Percentiles rank a stretch among this genome's conserved stretches.
Conservation (phyloP, 2,329 filamentous ascomycete species). For the Colletotrichum sp. region DNA sequence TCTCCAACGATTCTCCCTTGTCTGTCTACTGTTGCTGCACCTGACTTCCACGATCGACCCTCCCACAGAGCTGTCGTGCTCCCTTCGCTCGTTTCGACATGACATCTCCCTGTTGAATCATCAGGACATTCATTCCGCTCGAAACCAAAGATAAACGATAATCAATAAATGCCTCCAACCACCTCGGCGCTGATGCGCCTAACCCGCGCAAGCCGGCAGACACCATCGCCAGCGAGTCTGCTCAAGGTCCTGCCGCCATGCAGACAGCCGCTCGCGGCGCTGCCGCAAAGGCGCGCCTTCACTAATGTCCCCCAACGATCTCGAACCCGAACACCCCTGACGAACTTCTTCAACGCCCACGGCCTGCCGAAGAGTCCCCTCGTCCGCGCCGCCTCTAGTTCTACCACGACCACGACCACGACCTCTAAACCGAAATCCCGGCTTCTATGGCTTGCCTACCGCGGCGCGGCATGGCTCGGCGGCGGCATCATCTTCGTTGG, state of each 20-base stretch:
- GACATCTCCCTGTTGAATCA: not conserved
- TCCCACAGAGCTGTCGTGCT: not conserved
- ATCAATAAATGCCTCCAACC: constrained; percentile 16
- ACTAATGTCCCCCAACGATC: constrained; percentile 7
- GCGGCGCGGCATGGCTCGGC: constrained; percentile 74
- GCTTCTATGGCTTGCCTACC: constrained; percentile 66
- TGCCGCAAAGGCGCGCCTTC: constrained; percentile 17
- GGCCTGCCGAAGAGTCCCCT: constrained; percentile 20
- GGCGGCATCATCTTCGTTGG: constrained; percentile 76
- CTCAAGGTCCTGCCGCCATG: constrained; percentile 1
- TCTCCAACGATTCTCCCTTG: not conserved
- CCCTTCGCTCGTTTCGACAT: constrained; percentile 11
- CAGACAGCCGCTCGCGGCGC: not conserved
- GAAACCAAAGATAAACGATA: not conserved
- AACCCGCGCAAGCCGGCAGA: not conserved
- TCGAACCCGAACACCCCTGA: constrained; percentile 3
- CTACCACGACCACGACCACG: constrained; percentile 48
- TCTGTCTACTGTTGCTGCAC: not conserved
- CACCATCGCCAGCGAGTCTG: not conserved
- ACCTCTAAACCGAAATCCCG: constrained; percentile 44
- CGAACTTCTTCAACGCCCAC: constrained; percentile 19
- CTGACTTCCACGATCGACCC: not conserved
- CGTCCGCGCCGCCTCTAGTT: constrained; percentile 52
- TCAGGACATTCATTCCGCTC: not conserved
- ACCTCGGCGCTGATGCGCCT: constrained; percentile 18